Conservation (phyloP, 2,329 filamentous ascomycete species). For the Davidsoniella virescens region DNA sequence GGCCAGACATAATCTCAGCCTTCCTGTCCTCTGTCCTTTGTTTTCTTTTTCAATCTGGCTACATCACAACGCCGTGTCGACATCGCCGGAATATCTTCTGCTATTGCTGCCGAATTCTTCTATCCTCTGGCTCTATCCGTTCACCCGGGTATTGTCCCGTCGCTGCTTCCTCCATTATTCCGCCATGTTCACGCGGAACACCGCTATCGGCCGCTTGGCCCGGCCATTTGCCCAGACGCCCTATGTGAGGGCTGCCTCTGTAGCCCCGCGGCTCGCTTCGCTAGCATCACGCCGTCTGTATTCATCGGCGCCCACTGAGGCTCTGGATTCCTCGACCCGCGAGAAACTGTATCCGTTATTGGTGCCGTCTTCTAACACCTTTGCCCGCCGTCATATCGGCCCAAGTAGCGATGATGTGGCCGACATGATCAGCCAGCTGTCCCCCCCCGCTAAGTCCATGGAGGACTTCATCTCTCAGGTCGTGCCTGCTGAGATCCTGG, state of each 20-base stretch:
- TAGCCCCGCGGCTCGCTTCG: neutral
- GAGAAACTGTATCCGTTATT: conserved; percentile 11
- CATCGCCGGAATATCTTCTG: too few relatives aligned
- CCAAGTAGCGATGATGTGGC: conserved; percentile 53
- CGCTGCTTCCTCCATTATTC: neutral
- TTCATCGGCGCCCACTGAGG: neutral
- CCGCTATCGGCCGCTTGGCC: conserved; percentile 9
- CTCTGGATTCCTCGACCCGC: conserved; percentile 1
- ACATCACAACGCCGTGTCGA: too few relatives aligned
- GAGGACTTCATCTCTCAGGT: conserved; percentile 79
- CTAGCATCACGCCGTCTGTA: neutral
- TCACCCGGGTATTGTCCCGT: neutral
- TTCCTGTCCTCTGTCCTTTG: too few relatives aligned
- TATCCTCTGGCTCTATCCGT: neutral
- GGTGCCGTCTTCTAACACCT: conserved; percentile 21
- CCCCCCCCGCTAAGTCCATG: conserved; percentile 54
- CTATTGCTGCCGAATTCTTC: neutral
- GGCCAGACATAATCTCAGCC: too few relatives aligned
- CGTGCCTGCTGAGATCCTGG: conserved; percentile 59
- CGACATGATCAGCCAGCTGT: conserved; percentile 65
- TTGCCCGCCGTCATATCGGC: conserved; percentile 74
- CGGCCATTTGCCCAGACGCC: conserved; percentile 1
- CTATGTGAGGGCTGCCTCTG: neutral
- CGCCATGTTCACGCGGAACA: conserved; percentile 10
- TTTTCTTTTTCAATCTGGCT: too few relatives aligned